Conservation (phyloP, 2,329 filamentous ascomycete genomes). For the Microdochium nivale region DNA sequence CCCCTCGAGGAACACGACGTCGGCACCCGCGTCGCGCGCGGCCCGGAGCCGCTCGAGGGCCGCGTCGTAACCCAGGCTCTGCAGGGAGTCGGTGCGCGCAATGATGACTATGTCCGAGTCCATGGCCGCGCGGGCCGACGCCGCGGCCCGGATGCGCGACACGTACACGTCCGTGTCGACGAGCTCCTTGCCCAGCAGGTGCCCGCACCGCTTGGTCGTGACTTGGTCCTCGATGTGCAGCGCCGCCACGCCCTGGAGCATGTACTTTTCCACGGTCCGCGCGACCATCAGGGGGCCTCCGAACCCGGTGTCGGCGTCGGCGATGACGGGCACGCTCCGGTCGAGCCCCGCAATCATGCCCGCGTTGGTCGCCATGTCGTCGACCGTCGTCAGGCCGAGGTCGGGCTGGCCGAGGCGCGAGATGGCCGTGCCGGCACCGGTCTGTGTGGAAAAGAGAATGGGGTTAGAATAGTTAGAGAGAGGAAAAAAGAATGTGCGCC, state of each 20-base stretch:
- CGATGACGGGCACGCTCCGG: slow-evolving; percentile 47
- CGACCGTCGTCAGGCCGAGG: slow-evolving; percentile 50
- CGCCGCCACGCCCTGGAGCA: slow-evolving; percentile 18
- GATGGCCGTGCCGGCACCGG: slow-evolving; percentile 25
- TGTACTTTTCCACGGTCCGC: slow-evolving; percentile 29
- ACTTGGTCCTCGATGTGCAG: slow-evolving; percentile 26
- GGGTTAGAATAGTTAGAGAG: neutral
- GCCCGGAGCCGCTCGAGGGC: slow-evolving; percentile 33
- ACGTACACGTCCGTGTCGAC: slow-evolving; percentile 19
- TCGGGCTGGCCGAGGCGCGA: slow-evolving; percentile 55
- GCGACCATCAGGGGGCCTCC: slow-evolving; percentile 44
- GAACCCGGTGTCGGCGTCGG: slow-evolving; percentile 52
- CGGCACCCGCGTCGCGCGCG: slow-evolving; percentile 40
- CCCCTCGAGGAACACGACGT: slow-evolving; percentile 45
- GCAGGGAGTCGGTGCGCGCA: slow-evolving; percentile 46
- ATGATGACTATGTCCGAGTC: slow-evolving; percentile 49
- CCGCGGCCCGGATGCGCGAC: slow-evolving; percentile 20
- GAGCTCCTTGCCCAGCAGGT: slow-evolving; percentile 25
- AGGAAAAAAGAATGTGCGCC: neutral
- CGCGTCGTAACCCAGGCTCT: slow-evolving; percentile 41
- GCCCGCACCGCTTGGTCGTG: slow-evolving; percentile 27
- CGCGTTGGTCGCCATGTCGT: slow-evolving; percentile 57
- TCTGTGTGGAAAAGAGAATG: slow-evolving; percentile 2
- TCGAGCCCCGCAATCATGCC: slow-evolving; percentile 55
- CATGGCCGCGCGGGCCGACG: slow-evolving; percentile 23